Evolutionary conservation across 2,329 filamentous ascomycete species (phyloP).

Genomic region (Alternaria panax): DNA sequence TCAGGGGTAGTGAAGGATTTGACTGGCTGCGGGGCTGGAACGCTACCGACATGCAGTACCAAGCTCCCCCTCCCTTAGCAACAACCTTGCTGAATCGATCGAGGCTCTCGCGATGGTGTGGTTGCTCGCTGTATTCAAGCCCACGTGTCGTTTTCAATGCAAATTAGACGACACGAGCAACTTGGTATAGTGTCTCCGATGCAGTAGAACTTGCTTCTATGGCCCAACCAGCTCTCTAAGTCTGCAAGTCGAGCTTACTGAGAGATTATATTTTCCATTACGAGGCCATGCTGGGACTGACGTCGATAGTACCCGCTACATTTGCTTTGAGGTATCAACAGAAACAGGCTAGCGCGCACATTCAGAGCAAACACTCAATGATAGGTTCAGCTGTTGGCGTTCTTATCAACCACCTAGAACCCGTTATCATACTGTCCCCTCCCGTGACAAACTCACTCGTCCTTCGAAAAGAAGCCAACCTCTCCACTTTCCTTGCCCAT

Average conservation of each 20-base stretch:
- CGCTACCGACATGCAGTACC: neutral
- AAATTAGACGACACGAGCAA: too few species aligned
- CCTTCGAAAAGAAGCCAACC: constrained; percentile 62
- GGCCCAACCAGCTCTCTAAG: neutral
- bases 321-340: too few species aligned
- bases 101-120: neutral
- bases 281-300: neutral
- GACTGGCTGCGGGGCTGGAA: constrained; percentile 3
- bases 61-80: neutral
- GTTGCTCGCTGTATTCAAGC: neutral
- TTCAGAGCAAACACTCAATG: too few species aligned
- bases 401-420: neutral
- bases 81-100: neutral
- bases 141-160: neutral
- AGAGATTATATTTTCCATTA: neutral
- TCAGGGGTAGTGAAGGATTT: constrained; percentile 2
- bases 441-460: constrained; percentile 34
- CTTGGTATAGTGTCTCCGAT: too few species aligned
- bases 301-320: too few species aligned
- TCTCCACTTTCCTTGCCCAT: constrained; percentile 68
- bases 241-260: neutral
- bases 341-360: too few species aligned
- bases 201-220: neutral
- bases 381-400: neutral
- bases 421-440: neutral